Conservation (phyloP, 352 stramenopile species). For the Pythium coloratum region DNA sequence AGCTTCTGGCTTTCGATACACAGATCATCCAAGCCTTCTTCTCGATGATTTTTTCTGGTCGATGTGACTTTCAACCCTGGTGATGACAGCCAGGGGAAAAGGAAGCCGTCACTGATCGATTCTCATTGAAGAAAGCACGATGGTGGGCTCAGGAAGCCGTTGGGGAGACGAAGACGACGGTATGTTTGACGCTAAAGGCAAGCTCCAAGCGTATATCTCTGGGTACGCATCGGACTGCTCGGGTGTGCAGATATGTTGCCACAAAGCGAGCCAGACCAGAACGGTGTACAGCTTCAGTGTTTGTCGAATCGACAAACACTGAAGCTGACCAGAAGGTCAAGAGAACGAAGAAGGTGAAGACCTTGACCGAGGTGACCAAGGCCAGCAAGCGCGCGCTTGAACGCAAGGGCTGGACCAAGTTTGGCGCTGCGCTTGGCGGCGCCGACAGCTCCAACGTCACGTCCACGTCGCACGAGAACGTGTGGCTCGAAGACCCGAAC, state of each 20-base stretch:
- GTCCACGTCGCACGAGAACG: conserved; percentile 83
- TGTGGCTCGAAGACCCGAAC: conserved; percentile 83
- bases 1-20: too few relatives aligned
- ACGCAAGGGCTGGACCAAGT: conserved; percentile 85
- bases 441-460: conserved; percentile 85
- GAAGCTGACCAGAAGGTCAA: conserved; percentile 90
- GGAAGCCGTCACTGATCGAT: not conserved
- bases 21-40: too few relatives aligned
- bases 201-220: not conserved
- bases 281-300: conserved; percentile 58
- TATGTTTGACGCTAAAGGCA: conserved; percentile 21
- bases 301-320: conserved; percentile 90
- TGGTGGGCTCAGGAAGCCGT: conserved; percentile 73
- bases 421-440: conserved; percentile 68
- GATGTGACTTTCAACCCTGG: not conserved
- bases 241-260: conserved; percentile 60
- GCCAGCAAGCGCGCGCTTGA: conserved; percentile 84
- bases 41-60: too few relatives aligned
- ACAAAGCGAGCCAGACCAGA: conserved; percentile 73
- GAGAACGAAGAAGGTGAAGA: conserved; percentile 79
- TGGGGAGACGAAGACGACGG: conserved; percentile 78
- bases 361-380: conserved; percentile 61
- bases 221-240: not conserved
- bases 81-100: conserved; percentile 20
- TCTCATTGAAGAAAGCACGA: conserved; percentile 23